phyloP scores from a whole-genome alignment of 495 filamentous ascomycete genomes.

The Hypoxylon rickii region DNA sequence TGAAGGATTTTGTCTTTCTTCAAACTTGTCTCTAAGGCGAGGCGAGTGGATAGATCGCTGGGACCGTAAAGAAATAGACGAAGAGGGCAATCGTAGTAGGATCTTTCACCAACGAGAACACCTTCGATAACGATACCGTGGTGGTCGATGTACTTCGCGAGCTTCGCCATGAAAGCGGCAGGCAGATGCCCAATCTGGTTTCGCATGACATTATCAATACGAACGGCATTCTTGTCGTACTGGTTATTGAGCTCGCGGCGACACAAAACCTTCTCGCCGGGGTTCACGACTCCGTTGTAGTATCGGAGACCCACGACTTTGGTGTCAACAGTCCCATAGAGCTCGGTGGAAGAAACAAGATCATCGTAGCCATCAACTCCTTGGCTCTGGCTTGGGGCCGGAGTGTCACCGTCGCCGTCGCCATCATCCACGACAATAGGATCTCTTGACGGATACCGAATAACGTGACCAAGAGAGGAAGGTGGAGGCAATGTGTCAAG shows the following conservation, averaged over 20 bases:
- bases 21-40: conserved; percentile 62
- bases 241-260: conserved; percentile 71
- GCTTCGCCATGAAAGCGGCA: conserved; percentile 63
- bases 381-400: conserved; percentile 57
- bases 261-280: conserved; percentile 72
- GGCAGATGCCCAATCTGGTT: conserved; percentile 83
- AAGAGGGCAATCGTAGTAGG: conserved; percentile 71
- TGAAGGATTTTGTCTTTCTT: conserved; percentile 61
- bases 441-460: conserved; percentile 11
- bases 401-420: conserved; percentile 49
- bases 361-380: conserved; percentile 56
- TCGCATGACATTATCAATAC: conserved; percentile 77
- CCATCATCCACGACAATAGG: neutral
- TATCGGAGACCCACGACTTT: conserved; percentile 84
- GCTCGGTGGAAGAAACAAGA: conserved; percentile 12
- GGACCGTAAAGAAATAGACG: conserved; percentile 70
- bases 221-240: conserved; percentile 80
- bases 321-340: conserved; percentile 48
- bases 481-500: conserved; percentile 6
- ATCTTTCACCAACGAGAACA: conserved; percentile 64
- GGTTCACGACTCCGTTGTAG: conserved; percentile 72
- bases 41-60: conserved; percentile 53
- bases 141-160: conserved; percentile 69
- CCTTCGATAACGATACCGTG: conserved; percentile 66
- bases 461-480: conserved; percentile 20